Conservation (phyloP, 116 monocot genomes). For the Zostera marina region DNA sequence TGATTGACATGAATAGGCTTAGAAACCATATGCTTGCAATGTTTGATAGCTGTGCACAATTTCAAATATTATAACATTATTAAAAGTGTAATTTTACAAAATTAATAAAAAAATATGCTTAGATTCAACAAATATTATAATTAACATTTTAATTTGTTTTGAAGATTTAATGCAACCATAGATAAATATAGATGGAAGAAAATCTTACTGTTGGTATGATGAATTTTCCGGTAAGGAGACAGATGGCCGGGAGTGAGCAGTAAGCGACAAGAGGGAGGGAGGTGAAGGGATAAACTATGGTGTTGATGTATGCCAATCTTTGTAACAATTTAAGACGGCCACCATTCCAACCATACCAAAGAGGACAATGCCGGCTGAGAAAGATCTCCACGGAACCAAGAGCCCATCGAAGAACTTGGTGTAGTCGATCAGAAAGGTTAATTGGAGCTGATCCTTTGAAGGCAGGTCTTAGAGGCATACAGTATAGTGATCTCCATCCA, state of each 20-base stretch:
- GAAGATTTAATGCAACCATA: no score
- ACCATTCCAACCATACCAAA: slow-evolving; percentile 48
- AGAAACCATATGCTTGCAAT: slow-evolving; percentile 53
- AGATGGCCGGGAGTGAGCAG: slow-evolving; percentile 60
- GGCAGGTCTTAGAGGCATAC: slow-evolving; percentile 65
- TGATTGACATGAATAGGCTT: slow-evolving; percentile 66
- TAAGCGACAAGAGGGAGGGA: slow-evolving; percentile 68
- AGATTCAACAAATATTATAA: no score
- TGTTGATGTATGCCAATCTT: slow-evolving; percentile 57
- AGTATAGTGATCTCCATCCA: slow-evolving; percentile 76
- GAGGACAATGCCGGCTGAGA: slow-evolving; percentile 66
- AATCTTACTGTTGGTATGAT: slow-evolving; percentile 66
- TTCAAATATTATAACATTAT: not conserved
- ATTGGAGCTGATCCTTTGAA: slow-evolving; percentile 82
- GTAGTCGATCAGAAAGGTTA: slow-evolving; percentile 60
- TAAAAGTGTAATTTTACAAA: no score
- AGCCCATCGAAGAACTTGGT: slow-evolving; percentile 83
- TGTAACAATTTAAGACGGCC: slow-evolving; percentile 71
- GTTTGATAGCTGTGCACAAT: slow-evolving; percentile 47
- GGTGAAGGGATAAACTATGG: slow-evolving; percentile 78
- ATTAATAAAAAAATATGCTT: no score
- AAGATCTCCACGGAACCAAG: slow-evolving; percentile 82
- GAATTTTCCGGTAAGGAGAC: slow-evolving; percentile 69
- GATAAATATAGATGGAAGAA: not conserved
- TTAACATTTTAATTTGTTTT: no score